A percentile compares a stretch with the other conserved stretches of the same genome.
These are phyloP conservation scores for Alloascoidea africana DNA, from an alignment of 805 yeast species.

Conservation along the genomic window DNA sequence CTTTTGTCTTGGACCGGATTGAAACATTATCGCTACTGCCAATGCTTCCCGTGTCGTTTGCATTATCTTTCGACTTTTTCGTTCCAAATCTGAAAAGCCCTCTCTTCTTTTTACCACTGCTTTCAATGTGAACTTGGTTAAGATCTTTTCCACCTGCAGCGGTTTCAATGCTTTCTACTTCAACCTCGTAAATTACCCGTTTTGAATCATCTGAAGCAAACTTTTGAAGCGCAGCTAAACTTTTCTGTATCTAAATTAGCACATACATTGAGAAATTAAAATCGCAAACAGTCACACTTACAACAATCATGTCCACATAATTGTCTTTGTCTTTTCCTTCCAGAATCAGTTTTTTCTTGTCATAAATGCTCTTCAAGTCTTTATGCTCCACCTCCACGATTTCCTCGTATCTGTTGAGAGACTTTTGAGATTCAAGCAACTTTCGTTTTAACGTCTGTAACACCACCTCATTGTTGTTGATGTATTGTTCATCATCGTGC, in stretches of 20 bases:
- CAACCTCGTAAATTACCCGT: conserved; percentile 69
- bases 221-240: conserved; percentile 36
- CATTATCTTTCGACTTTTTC: conserved; percentile 4
- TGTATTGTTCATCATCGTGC: conserved; percentile 85
- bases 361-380: conserved; percentile 11
- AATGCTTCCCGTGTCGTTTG: neutral
- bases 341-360: conserved; percentile 18
- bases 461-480: conserved; percentile 37
- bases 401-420: conserved; percentile 15
- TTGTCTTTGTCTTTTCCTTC: conserved; percentile 38
- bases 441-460: conserved; percentile 37
- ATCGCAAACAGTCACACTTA: no score
- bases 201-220: conserved; percentile 62
- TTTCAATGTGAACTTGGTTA: conserved; percentile 35
- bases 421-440: conserved; percentile 26
- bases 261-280: no score
- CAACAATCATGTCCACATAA: conserved; percentile 29
- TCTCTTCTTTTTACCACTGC: conserved; percentile 36
- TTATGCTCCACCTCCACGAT: conserved; percentile 14
- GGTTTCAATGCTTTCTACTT: conserved; percentile 77
- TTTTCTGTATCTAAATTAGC: no score
- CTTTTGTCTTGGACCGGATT: neutral
- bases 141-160: conserved; percentile 68
- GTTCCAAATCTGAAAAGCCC: conserved; percentile 32
- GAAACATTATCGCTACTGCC: neutral